phyloP scores from a whole-genome alignment of 2,329 filamentous ascomycete genomes.

The Fusarium oxysporum region DNA sequence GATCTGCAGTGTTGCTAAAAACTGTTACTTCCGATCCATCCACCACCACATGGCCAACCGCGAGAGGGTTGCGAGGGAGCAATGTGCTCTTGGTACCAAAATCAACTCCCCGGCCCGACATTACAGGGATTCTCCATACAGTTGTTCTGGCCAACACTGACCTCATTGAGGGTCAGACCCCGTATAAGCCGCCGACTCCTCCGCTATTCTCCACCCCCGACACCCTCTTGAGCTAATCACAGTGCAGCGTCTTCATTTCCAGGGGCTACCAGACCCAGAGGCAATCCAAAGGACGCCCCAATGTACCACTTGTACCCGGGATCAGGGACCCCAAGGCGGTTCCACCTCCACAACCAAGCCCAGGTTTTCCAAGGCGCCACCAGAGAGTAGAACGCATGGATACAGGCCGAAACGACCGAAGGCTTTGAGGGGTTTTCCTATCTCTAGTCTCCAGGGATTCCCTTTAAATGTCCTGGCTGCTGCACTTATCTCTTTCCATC shows the following conservation, averaged over 20 bases:
- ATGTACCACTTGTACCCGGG: conserved; percentile 32
- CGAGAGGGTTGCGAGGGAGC: conserved; percentile 5
- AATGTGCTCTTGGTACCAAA: conserved; percentile 22
- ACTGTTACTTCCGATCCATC: conserved; percentile 28
- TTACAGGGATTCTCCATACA: conserved; percentile 44
- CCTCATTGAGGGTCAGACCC: conserved; percentile 41
- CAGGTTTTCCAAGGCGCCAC: conserved; percentile 39
- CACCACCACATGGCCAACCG: conserved; percentile 15
- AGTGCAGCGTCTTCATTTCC: not conserved
- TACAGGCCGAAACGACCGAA: conserved; percentile 39
- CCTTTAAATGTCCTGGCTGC: conserved; percentile 36
- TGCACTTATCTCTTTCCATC: conserved; percentile 24
- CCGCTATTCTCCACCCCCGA: conserved; percentile 33
- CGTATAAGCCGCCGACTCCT: conserved; percentile 40
- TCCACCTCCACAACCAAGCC: conserved; percentile 40
- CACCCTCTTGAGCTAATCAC: conserved; percentile 14
- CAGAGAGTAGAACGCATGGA: conserved; percentile 36
- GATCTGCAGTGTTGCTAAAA: conserved; percentile 21
- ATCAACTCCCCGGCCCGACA: conserved; percentile 23
- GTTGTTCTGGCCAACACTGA: conserved; percentile 36
- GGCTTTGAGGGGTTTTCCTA: conserved; percentile 46
- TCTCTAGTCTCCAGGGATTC: conserved; percentile 30
- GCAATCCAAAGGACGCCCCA: conserved; percentile 8
- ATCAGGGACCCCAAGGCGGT: conserved; percentile 23
- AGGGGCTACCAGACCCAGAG: conserved; percentile 19